phyloP scores from a whole-genome alignment of 1,284 basidiomycete species.

The Hypsizygus ulmarius region DNA sequence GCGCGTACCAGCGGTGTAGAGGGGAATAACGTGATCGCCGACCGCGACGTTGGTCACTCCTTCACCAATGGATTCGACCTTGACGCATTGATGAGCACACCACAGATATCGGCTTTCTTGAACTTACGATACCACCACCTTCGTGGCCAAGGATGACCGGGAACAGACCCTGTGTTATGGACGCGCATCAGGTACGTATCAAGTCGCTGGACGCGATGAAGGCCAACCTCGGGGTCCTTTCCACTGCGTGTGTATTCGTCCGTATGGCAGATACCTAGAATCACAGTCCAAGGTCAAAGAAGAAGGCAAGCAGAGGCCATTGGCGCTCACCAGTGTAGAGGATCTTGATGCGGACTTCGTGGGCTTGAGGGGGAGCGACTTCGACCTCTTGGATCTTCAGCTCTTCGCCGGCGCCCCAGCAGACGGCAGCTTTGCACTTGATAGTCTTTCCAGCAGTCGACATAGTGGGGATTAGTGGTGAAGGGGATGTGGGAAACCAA shows the following conservation, averaged over 20 bases:
- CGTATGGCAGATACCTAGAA: conserved; percentile 93
- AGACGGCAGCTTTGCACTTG: conserved; percentile 93
- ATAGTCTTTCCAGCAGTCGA: conserved; percentile 76
- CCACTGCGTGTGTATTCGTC: conserved; percentile 97
- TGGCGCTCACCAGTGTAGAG: conserved; percentile 71
- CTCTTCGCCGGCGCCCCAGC: conserved; percentile 91
- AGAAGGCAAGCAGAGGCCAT: conserved; percentile 22
- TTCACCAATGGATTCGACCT: conserved; percentile 95
- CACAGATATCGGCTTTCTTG: background rate
- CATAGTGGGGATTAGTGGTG: conserved; percentile 39
- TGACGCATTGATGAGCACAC: conserved; percentile 17
- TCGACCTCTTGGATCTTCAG: conserved; percentile 91
- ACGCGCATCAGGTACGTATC: conserved; percentile 1
- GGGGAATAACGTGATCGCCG: conserved; percentile 92
- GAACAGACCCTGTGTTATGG: conserved; percentile 73
- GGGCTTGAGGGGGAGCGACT: conserved; percentile 85
- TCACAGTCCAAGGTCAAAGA: conserved; percentile 12
- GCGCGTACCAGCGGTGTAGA: conserved; percentile 82
- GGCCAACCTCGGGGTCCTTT: conserved; percentile 83
- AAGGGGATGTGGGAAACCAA: background rate
- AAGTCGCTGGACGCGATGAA: conserved; percentile 3
- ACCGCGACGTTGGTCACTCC: conserved; percentile 81
- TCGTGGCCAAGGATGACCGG: conserved; percentile 95
- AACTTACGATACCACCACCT: conserved; percentile 76
- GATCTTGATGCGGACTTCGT: conserved; percentile 94